Conservation (phyloP, 176 grass and related monocot genomes). For the Cymbopogon citratus region DNA sequence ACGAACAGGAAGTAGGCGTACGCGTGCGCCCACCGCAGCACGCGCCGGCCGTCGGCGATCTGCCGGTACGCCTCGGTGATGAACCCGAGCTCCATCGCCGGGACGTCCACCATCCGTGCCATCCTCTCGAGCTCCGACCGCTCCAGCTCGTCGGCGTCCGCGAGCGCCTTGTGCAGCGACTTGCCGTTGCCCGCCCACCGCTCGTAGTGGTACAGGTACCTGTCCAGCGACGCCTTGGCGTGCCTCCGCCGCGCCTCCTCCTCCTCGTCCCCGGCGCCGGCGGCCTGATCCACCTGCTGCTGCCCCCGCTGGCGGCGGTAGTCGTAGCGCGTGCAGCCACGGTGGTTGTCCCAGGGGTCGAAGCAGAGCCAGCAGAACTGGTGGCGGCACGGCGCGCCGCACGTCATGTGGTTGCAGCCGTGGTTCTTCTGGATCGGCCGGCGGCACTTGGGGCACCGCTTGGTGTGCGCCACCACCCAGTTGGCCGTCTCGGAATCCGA, state of each 20-base stretch:
- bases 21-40: background rate
- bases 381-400: constrained; percentile 26
- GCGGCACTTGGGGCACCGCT: constrained; percentile 30
- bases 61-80: background rate
- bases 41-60: background rate
- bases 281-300: background rate
- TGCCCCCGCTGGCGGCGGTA: background rate
- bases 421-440: constrained; percentile 39
- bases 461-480: constrained; percentile 30
- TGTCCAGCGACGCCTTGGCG: constrained; percentile 23
- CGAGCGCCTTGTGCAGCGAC: background rate
- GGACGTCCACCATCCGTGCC: background rate
- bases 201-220: constrained; percentile 37
- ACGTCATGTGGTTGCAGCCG: constrained; percentile 39
- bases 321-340: background rate
- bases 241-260: background rate
- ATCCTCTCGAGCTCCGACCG: background rate
- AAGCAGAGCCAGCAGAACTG: constrained; percentile 45
- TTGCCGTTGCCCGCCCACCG: constrained; percentile 24
- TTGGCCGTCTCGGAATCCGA: constrained; percentile 20
- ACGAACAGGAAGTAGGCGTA: constrained; percentile 5
- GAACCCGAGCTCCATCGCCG: background rate
- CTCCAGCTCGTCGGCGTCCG: background rate
- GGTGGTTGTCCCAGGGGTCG: background rate
- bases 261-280: background rate